These are phyloP conservation scores for Neolentinus lepideus DNA, from an alignment of 1,284 basidiomycete species.

Conservation along the genomic window DNA sequence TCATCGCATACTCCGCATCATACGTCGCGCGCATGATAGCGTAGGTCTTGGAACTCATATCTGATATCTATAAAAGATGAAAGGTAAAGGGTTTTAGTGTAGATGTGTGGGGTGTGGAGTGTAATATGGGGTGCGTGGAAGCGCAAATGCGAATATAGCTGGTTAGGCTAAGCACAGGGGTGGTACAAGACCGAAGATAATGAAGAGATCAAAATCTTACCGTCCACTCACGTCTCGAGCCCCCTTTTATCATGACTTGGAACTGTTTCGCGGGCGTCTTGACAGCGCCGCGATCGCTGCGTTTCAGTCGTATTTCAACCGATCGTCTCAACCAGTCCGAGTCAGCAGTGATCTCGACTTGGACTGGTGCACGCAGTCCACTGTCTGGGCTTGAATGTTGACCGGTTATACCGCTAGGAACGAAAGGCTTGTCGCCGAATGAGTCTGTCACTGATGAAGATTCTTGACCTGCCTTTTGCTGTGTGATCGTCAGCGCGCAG, in stretches of 20 bases:
- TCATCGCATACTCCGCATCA: neutral
- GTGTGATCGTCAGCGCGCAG: too few species aligned
- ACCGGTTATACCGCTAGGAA: too few species aligned
- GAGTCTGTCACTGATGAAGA: too few species aligned
- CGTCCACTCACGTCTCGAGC: neutral
- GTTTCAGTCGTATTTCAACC: too few species aligned
- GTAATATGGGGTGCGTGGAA: neutral
- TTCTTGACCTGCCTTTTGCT: too few species aligned
- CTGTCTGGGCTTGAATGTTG: too few species aligned
- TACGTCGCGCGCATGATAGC: neutral
- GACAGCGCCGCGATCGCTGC: too few species aligned
- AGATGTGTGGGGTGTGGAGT: neutral
- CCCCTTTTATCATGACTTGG: neutral
- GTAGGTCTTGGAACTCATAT: neutral
- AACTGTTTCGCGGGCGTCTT: neutral
- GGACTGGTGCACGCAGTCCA: too few species aligned
- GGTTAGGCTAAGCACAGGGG: neutral
- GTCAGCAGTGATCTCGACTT: too few species aligned
- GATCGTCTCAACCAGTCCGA: too few species aligned
- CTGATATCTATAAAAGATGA: neutral
- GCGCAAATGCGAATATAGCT: neutral
- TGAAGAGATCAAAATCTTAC: neutral
- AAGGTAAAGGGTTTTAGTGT: neutral
- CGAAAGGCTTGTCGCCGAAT: too few species aligned
- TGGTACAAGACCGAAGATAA: constrained; percentile 1